A percentile compares a stretch with the other conserved stretches of the same genome.
Evolutionary conservation across 345 rosid species (phyloP).

Genomic region (Reutealis trisperma): DNA sequence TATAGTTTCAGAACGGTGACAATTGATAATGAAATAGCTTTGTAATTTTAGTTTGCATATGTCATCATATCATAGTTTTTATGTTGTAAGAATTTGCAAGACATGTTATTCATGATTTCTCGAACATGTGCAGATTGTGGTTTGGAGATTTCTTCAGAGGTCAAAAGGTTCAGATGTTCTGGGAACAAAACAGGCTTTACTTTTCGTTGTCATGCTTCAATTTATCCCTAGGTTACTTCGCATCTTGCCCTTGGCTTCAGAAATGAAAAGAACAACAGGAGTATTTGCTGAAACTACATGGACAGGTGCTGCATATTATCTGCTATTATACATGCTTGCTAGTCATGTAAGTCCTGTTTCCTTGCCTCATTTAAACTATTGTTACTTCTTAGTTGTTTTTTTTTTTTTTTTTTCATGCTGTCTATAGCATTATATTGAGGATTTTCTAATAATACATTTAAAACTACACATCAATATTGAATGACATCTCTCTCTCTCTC

Average conservation of each 20-base stretch:
- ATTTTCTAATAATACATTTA: background rate
- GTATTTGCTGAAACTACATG: constrained; percentile 96
- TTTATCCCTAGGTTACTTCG: constrained; percentile 75
- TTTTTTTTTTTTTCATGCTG: background rate
- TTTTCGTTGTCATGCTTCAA: constrained; percentile 64
- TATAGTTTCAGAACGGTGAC: background rate
- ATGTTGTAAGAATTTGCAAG: constrained; percentile 8
- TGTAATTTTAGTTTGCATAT: background rate
- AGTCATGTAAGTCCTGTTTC: constrained; percentile 79
- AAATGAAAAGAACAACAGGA: constrained; percentile 92
- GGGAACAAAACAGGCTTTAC: constrained; percentile 73
- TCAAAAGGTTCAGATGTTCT: constrained; percentile 75
- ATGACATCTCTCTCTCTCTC: background rate
- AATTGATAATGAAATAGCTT: background rate
- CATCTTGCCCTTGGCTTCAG: constrained; percentile 69
- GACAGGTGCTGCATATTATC: constrained; percentile 97
- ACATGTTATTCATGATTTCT: constrained; percentile 18
- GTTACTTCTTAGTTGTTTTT: background rate
- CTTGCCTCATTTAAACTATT: background rate
- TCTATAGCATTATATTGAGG: background rate
- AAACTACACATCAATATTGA: background rate
- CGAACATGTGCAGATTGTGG: constrained; percentile 58
- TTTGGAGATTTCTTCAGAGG: constrained; percentile 76
- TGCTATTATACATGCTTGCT: constrained; percentile 93
- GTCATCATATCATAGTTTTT: background rate